A percentile compares a stretch with the other conserved stretches of the same genome.
Conservation (phyloP, 345 rosid species). For the Leavenworthia alabamica region DNA sequence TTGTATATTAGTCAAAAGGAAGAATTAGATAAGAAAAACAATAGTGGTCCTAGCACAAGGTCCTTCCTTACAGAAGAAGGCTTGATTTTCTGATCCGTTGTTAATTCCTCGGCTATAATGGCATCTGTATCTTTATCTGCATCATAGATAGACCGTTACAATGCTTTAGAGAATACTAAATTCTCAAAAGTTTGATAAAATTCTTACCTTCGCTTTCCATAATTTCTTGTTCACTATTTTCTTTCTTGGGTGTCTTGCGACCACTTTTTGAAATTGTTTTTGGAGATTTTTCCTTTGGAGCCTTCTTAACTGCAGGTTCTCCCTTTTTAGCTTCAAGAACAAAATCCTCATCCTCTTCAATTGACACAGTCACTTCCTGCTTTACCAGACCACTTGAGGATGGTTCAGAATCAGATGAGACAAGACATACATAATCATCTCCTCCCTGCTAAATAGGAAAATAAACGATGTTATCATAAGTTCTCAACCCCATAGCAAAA, state of each 20-base stretch:
- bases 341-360: conserved; percentile 36
- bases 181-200: background rate
- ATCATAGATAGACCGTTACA: background rate
- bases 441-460: conserved; percentile 16
- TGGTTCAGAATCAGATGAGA: conserved; percentile 82
- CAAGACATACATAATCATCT: conserved; percentile 36
- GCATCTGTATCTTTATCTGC: conserved; percentile 46
- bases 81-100: conserved; percentile 39
- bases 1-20: conserved; percentile 20
- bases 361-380: conserved; percentile 21
- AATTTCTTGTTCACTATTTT: conserved; percentile 25
- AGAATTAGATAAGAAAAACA: conserved; percentile 14
- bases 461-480: background rate
- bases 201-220: conserved; percentile 42
- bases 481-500: background rate
- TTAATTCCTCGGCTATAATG: conserved; percentile 43
- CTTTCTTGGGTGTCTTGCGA: conserved; percentile 31
- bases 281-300: conserved; percentile 49
- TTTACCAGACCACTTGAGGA: conserved; percentile 28
- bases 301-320: conserved; percentile 28
- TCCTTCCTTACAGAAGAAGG: conserved; percentile 67
- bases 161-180: background rate
- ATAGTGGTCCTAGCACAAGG: conserved; percentile 5
- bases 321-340: conserved; percentile 16
- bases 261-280: conserved; percentile 31